Evolutionary conservation across 768 basidiomycete genomes (phyloP).

Genomic region (Suillus ampliporus): DNA sequence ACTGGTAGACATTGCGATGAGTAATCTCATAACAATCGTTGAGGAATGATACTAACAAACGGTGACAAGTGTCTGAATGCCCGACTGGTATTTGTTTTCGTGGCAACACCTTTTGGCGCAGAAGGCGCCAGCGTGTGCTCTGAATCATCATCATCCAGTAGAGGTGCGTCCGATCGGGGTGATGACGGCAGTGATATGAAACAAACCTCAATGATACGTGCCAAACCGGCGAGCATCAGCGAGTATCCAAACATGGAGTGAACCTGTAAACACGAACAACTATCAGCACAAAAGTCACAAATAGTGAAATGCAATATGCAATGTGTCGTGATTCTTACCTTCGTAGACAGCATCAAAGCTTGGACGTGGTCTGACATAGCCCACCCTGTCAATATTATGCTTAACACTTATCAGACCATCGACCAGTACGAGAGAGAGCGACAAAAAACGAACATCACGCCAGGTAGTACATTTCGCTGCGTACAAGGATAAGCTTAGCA

Average conservation of each 20-base stretch:
- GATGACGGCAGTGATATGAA: constrained; percentile 58
- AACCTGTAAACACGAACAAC: constrained; percentile 50
- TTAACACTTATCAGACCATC: constrained; percentile 31
- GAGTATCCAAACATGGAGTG: constrained; percentile 86
- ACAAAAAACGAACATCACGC: constrained; percentile 63
- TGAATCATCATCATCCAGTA: constrained; percentile 57
- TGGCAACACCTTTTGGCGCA: constrained; percentile 17
- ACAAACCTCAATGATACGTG: constrained; percentile 85
- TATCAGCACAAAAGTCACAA: constrained; percentile 2
- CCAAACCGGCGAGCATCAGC: constrained; percentile 80
- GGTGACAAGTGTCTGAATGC: constrained; percentile 90
- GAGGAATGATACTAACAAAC: constrained; percentile 62
- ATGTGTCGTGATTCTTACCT: constrained; percentile 46
- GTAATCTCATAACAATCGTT: neutral
- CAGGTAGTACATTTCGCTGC: constrained; percentile 81
- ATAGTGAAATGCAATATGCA: neutral
- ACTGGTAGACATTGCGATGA: constrained; percentile 41
- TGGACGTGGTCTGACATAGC: constrained; percentile 93
- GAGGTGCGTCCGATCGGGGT: constrained; percentile 28
- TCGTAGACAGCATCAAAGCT: constrained; percentile 81
- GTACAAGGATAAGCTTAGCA: constrained; percentile 5
- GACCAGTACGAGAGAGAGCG: neutral
- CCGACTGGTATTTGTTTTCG: constrained; percentile 46
- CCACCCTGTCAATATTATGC: constrained; percentile 91
- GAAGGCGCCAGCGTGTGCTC: constrained; percentile 68